Evolutionary conservation across 2,329 filamentous ascomycete species (phyloP), one percentile per base, ranked within the genome.

Genomic region (Colletotrichum sp.): DNA sequence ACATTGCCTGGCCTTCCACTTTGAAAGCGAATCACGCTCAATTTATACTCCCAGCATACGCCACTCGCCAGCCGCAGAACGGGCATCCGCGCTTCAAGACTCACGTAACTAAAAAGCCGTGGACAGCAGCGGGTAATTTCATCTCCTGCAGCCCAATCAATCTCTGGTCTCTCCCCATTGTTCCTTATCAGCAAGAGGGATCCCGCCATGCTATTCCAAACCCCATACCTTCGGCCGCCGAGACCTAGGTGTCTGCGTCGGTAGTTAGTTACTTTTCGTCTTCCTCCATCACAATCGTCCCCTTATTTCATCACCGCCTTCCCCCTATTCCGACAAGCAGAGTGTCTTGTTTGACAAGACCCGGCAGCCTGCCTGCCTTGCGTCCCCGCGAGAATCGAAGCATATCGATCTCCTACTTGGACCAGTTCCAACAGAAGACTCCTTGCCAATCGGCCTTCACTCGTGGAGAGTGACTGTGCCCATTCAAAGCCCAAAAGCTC

Each of bases 201-300:
- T 4, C 6, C 34, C 3, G 16, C 9, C 1, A 6, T 1, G 18
- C 16, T 11, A n/a, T 11, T n/a, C 16, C 5, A 6, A n/a, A 6
- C 5, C 16, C 8, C 2, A 43, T 6, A 0, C 8, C 2, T n/a
- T 0, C 16, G 4, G 16, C 36, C 8, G 4, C 1, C 0, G 15
- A 38, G 7, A 16, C 15, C 15, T 3, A 8, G 5, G 36, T 2
- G 16, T 6, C 38, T n/a, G 16, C 8, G 18, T n/a, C 3, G 16
- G 8, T n/a, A 11, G 2, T 43, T 11, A 3, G 18, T 18, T n/a
- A n/a, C n/a, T n/a, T n/a, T 0, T 43, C 16, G 8, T 38, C 16
- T 43, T 4, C 16, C 36, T 38, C 15, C 36, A 1, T 18, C 15
- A 5, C 36, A 15, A 16, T 16, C 4, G 9, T 43, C 38, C 8